Base-by-base conservation (phyloP, 2,329 filamentous ascomycete species). In the Beauveria sp. region DNA sequence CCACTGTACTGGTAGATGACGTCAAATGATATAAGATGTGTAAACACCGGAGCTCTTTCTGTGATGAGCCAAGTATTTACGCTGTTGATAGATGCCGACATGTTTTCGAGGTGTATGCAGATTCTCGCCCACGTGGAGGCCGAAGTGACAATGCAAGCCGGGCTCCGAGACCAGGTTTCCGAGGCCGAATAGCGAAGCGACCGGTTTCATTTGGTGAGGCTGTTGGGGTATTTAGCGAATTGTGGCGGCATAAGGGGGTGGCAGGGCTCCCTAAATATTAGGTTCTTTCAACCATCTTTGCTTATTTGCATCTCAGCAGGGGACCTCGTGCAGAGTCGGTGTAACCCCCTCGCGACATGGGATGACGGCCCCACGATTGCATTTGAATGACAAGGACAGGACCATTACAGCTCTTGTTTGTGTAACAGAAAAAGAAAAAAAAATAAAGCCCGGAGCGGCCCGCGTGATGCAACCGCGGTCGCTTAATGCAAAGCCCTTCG, bases 181-280 rank as follows among this genome's bases (percentile, higher is more conserved):
- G 34, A 38, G 34, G 34, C 34, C 34, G 12, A 38, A 50, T 6
- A 50, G 24, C 47, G 24, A 16, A 28, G 26, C 26, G 28, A 50
- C n/a, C 47, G 47, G 28, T n/a, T 26, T 50, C 30, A 30, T 30
- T 30, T 50, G 47, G 26, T 26, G 47, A 40, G 30, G 50, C n/a
- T 34, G n/a, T 10, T 16, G 8, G 28, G 28, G 22, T 40, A 20
- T 49, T 42, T 58, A 51, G 46, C 22, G 56, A 58, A 38, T 50
- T 45, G 43, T 50, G 56, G 56, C 56, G 56, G 56, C 34, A 58
- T 42, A 58, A 58, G 30, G 45, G 43, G 54, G 42, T 57, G 54
- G 54, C 34, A 38, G 34, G 34, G 34, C 12, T 38, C 5, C 34
- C 34, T 38, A 38, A 38, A 38, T 38, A 38, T 14, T 34, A 34